These are phyloP conservation scores for Lichtheimia ramosa DNA, from an alignment of 371 early-diverging fungal genomes.

Conservation along the genomic window DNA sequence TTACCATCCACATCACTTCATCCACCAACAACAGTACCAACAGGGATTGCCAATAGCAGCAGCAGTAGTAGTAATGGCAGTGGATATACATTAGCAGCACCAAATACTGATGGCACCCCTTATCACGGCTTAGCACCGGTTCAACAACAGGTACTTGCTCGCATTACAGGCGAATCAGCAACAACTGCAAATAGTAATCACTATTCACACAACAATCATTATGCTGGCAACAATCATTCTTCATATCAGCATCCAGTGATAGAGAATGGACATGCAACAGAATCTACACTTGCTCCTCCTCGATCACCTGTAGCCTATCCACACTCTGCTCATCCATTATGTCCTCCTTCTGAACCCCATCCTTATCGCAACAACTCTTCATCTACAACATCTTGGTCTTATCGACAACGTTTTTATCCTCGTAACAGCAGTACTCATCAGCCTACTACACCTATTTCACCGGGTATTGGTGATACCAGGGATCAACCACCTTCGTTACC, in stretches of 20 bases:
- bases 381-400: no score
- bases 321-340: slow-evolving; percentile 43
- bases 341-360: slow-evolving; percentile 15
- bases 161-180: slow-evolving; percentile 24
- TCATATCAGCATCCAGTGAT: slow-evolving; percentile 1
- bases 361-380: slow-evolving; percentile 4
- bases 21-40: background rate
- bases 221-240: no score
- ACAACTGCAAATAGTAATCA: background rate
- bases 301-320: slow-evolving; percentile 30
- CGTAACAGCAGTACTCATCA: slow-evolving; percentile 8
- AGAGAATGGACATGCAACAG: slow-evolving; percentile 2
- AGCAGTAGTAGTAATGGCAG: no score
- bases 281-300: slow-evolving; percentile 3
- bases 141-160: slow-evolving; percentile 39
- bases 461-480: background rate
- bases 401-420: slow-evolving; percentile 3
- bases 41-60: no score
- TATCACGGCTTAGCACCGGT: slow-evolving; percentile 20
- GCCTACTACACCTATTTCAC: slow-evolving; percentile 19
- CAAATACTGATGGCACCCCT: background rate
- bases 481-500: no score
- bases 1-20: slow-evolving; percentile 4
- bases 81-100: background rate
- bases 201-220: background rate